Percentiles rank a stretch among this genome's conserved stretches.
Evolutionary conservation across 2,329 filamentous ascomycete genomes (phyloP).

Genomic region (Fusarium floridanum): DNA sequence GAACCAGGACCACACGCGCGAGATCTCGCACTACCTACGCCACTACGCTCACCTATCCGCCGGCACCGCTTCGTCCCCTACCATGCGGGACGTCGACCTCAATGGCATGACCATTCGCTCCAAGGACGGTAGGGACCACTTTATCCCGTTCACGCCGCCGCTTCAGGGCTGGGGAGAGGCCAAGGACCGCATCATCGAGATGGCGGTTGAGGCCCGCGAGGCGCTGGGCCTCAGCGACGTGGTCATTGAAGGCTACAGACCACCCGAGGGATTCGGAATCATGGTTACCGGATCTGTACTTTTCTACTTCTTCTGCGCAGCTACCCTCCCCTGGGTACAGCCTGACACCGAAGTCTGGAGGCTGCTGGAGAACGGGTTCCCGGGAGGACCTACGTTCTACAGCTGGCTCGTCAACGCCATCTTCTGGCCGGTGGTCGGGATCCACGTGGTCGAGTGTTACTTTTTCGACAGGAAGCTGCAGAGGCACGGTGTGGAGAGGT

Average conservation of each 20-base stretch:
- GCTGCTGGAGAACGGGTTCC: slow-evolving; percentile 64
- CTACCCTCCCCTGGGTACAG: slow-evolving; percentile 62
- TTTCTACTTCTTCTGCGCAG: slow-evolving; percentile 67
- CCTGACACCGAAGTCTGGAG: slow-evolving; percentile 65
- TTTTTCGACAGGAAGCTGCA: slow-evolving; percentile 63
- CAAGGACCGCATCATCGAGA: slow-evolving; percentile 77
- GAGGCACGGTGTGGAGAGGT: slow-evolving; percentile 62
- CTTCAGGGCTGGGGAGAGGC: slow-evolving; percentile 77
- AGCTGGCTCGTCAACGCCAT: slow-evolving; percentile 70
- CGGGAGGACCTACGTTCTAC: slow-evolving; percentile 70
- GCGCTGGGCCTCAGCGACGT: slow-evolving; percentile 70
- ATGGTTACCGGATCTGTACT: slow-evolving; percentile 67
- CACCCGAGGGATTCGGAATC: slow-evolving; percentile 60
- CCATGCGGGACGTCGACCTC: slow-evolving; percentile 75
- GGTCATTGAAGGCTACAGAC: slow-evolving; percentile 56
- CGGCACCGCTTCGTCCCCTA: slow-evolving; percentile 67
- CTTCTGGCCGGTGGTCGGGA: slow-evolving; percentile 68
- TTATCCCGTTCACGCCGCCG: slow-evolving; percentile 76
- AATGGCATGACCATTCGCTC: slow-evolving; percentile 71
- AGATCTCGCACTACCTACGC: slow-evolving; percentile 82
- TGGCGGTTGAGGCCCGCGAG: slow-evolving; percentile 70
- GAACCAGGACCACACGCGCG: slow-evolving; percentile 84
- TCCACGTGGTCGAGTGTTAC: slow-evolving; percentile 76
- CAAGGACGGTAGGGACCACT: slow-evolving; percentile 59
- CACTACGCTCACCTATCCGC: slow-evolving; percentile 73